These are phyloP conservation scores for Lachancea dasiensis DNA, from an alignment of 805 yeast species.

Conservation along the genomic window DNA sequence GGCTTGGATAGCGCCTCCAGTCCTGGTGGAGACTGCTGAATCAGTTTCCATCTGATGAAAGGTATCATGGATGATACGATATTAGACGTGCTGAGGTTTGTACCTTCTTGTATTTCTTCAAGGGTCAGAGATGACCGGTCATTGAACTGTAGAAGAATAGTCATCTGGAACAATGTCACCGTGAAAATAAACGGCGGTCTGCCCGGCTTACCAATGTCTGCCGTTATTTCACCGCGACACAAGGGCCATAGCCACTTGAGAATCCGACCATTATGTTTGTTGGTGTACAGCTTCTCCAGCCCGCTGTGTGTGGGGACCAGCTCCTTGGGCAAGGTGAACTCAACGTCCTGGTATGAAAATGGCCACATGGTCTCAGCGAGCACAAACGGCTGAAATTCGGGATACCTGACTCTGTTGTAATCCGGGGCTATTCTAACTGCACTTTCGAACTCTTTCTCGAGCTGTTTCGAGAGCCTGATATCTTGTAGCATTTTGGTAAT, in stretches of 20 bases:
- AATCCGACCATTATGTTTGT: slow-evolving; percentile 79
- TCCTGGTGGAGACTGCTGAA: slow-evolving; percentile 61
- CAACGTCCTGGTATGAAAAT: slow-evolving; percentile 35
- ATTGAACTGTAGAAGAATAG: slow-evolving; percentile 80
- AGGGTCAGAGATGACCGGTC: slow-evolving; percentile 43
- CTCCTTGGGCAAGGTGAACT: slow-evolving; percentile 60
- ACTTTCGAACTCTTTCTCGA: slow-evolving; percentile 43
- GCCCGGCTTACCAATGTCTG: slow-evolving; percentile 74
- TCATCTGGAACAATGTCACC: slow-evolving; percentile 80
- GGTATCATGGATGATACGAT: slow-evolving; percentile 76
- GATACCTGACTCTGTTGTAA: slow-evolving; percentile 24
- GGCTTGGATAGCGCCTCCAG: slow-evolving; percentile 46
- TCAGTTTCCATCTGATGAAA: slow-evolving; percentile 68
- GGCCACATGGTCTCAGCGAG: slow-evolving; percentile 93
- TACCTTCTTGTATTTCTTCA: slow-evolving; percentile 54
- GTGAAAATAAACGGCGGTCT: slow-evolving; percentile 76
- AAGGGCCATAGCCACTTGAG: slow-evolving; percentile 95
- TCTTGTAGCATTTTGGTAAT: slow-evolving; percentile 96
- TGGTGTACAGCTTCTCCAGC: slow-evolving; percentile 61
- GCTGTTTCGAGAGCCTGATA: slow-evolving; percentile 74
- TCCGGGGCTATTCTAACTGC: slow-evolving; percentile 28
- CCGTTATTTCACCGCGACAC: slow-evolving; percentile 86
- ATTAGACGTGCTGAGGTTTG: slow-evolving; percentile 59
- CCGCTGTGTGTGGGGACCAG: slow-evolving; percentile 58
- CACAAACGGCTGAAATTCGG: slow-evolving; percentile 67